Evolutionary conservation across 2,329 filamentous ascomycete genomes (phyloP).

Genomic region (Diplodia mutila): DNA sequence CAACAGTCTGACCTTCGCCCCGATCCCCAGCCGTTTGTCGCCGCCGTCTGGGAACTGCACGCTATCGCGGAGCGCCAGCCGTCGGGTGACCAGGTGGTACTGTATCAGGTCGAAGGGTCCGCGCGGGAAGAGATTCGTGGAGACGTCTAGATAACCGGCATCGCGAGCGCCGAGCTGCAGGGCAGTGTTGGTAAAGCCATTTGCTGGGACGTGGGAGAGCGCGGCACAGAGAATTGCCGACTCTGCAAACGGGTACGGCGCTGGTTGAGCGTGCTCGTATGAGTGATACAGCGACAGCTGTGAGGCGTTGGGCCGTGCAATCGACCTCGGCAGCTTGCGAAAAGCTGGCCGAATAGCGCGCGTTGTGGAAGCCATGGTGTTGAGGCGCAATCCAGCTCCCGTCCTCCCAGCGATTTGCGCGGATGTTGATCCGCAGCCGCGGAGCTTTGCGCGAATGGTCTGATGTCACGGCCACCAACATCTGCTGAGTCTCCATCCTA

Average conservation of each 20-base stretch:
- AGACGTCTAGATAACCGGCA: slow-evolving; percentile 83
- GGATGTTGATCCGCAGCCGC: not conserved
- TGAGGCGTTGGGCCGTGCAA: slow-evolving; percentile 29
- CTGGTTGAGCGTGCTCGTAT: slow-evolving; percentile 47
- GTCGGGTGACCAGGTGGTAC: slow-evolving; percentile 73
- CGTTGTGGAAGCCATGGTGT: slow-evolving; percentile 36
- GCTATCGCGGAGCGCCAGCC: slow-evolving; percentile 59
- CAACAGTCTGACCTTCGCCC: slow-evolving; percentile 69
- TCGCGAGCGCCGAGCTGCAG: slow-evolving; percentile 80
- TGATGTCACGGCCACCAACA: slow-evolving; percentile 6
- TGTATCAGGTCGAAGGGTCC: slow-evolving; percentile 81
- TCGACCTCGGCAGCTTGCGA: slow-evolving; percentile 34
- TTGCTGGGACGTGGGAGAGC: slow-evolving; percentile 73
- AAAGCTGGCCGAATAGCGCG: slow-evolving; percentile 34
- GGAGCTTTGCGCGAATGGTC: slow-evolving; percentile 7
- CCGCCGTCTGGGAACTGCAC: slow-evolving; percentile 49
- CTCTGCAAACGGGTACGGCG: slow-evolving; percentile 71
- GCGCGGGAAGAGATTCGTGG: slow-evolving; percentile 77
- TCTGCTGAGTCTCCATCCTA: not conserved
- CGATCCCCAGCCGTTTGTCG: slow-evolving; percentile 51
- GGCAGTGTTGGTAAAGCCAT: slow-evolving; percentile 79
- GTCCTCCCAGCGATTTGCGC: slow-evolving; percentile 2
- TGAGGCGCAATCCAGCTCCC: slow-evolving; percentile 22
- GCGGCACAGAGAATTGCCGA: slow-evolving; percentile 79
- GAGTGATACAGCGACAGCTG: slow-evolving; percentile 37